phyloP scores from a whole-genome alignment of 2,329 filamentous ascomycete species.

The Bertia moriformis region DNA sequence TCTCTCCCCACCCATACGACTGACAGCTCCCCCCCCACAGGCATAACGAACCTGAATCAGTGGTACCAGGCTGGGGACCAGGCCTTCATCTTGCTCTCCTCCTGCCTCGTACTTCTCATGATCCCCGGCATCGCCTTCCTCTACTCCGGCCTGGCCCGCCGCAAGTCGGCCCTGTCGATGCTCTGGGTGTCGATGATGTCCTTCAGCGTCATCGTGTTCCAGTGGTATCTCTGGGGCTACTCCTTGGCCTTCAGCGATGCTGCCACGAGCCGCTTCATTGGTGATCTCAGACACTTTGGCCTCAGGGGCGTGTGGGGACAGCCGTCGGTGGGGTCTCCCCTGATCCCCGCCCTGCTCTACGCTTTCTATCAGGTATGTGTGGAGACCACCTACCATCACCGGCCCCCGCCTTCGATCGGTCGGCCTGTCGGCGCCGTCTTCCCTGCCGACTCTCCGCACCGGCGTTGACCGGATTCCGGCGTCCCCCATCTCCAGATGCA shows the following conservation, averaged over 20 bases:
- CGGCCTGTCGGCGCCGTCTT: too few species aligned
- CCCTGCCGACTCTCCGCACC: background rate
- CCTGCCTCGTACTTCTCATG: constrained; percentile 92
- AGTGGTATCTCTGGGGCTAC: constrained; percentile 99
- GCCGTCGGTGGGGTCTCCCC: constrained; percentile 76
- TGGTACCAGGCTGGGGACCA: constrained; percentile 87
- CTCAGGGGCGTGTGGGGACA: constrained; percentile 68
- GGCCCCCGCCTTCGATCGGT: too few species aligned
- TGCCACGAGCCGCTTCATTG: constrained; percentile 79
- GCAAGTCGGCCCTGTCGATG: constrained; percentile 92
- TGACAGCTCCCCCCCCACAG: constrained; percentile 27
- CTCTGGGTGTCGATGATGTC: constrained; percentile 97
- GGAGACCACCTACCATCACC: too few species aligned
- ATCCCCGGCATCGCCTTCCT: constrained; percentile 91
- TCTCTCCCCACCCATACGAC: background rate
- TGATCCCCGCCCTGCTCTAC: constrained; percentile 81
- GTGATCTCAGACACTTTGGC: constrained; percentile 77
- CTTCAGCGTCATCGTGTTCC: constrained; percentile 79
- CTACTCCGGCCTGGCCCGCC: constrained; percentile 90
- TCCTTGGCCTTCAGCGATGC: constrained; percentile 78
- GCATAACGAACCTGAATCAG: constrained; percentile 79
- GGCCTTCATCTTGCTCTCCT: constrained; percentile 78
- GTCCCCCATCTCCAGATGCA: constrained; percentile 56
- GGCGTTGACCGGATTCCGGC: background rate
- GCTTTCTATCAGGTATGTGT: constrained; percentile 75